Percentiles rank a stretch among this genome's conserved stretches.
Conservation (phyloP, 192 early-diverging fungal genomes). For the Linderina pennispora region DNA sequence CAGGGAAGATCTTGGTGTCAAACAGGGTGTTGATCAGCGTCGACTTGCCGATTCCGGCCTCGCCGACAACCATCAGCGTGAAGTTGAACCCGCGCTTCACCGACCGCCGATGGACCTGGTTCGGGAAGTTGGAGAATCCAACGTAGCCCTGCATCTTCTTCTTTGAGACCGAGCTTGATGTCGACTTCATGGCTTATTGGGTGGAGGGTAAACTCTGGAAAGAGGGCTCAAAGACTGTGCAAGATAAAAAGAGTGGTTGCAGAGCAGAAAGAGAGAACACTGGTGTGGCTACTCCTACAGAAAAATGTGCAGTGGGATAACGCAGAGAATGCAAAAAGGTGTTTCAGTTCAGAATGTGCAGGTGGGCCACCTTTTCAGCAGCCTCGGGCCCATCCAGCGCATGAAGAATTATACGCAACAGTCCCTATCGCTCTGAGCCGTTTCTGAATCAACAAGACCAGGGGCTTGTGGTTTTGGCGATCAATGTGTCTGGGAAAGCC, state of each 20-base stretch:
- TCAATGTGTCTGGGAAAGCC: no score
- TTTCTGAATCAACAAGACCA: no score
- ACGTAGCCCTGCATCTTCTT: constrained; percentile 77
- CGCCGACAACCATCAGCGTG: constrained; percentile 95
- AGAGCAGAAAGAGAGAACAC: background rate
- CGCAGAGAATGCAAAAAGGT: no score
- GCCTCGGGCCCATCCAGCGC: no score
- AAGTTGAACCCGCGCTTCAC: constrained; percentile 94
- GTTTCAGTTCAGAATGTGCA: no score
- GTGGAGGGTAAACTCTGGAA: background rate
- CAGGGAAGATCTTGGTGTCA: constrained; percentile 79
- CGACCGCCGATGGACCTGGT: constrained; percentile 90
- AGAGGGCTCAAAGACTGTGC: background rate
- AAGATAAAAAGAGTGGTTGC: background rate
- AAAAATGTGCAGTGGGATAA: no score
- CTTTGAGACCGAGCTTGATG: constrained; percentile 39
- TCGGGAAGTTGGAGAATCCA: constrained; percentile 93
- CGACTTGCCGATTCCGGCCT: constrained; percentile 94
- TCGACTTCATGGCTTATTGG: constrained; percentile 31
- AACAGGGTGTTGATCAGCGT: constrained; percentile 98
- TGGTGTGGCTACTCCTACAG: no score
- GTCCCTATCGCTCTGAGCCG: no score
- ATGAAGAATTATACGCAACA: no score
- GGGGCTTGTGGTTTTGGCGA: no score
- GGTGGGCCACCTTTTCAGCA: no score